Conservation (phyloP, 192 early-diverging fungal species). For the Backusella morwellensis region DNA sequence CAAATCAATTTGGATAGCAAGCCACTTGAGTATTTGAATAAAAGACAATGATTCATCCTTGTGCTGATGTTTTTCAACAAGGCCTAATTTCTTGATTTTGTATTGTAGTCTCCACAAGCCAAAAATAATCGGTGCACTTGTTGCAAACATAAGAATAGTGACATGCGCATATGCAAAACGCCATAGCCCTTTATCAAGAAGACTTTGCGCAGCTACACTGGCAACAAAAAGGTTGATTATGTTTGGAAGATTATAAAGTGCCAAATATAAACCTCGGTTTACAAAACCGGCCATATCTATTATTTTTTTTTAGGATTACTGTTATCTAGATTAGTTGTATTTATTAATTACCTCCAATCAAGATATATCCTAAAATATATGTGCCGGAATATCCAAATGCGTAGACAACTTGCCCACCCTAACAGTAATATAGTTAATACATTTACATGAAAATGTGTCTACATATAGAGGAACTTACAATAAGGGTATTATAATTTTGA, state of each 20-base stretch:
- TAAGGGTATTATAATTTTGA: neutral
- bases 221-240: conserved; percentile 16
- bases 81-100: neutral
- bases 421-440: no score
- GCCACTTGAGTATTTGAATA: neutral
- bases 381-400: conserved; percentile 20
- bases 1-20: conserved; percentile 6
- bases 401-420: conserved; percentile 18
- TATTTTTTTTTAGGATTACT: neutral
- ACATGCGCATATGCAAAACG: neutral
- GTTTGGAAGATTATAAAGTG: conserved; percentile 7
- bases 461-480: neutral
- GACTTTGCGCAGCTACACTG: neutral
- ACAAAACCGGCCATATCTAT: conserved; percentile 11
- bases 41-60: neutral
- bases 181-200: conserved; percentile 15
- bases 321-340: no score
- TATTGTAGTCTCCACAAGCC: conserved; percentile 1
- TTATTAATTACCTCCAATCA: conserved; percentile 11
- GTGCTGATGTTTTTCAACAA: neutral
- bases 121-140: conserved; percentile 7
- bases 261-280: conserved; percentile 10
- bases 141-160: conserved; percentile 5
- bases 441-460: no score
- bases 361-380: conserved; percentile 5